Conservation (phyloP, 164 flowering plant genomes). For the Stephania cephalantha region DNA sequence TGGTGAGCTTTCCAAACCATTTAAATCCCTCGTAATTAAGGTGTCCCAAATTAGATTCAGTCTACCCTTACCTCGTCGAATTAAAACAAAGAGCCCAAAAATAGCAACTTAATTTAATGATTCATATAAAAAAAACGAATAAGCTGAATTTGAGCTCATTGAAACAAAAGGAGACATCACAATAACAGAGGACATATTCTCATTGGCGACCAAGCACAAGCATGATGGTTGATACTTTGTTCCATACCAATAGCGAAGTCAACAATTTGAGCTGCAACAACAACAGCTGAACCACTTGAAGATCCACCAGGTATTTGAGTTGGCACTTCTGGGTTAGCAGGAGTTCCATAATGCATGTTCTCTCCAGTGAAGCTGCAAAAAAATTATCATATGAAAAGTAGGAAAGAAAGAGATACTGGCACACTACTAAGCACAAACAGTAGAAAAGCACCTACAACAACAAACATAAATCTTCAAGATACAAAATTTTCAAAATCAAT, state of each 20-base stretch:
- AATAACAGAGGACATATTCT: neutral
- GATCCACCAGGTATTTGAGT: conserved; percentile 85
- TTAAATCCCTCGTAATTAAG: too few relatives aligned
- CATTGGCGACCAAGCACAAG: neutral
- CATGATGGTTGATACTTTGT: conserved; percentile 1
- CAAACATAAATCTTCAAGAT: neutral
- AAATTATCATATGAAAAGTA: neutral
- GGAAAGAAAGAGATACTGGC: neutral
- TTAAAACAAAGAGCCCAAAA: too few relatives aligned
- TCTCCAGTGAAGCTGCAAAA: conserved; percentile 71
- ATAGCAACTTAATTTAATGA: neutral
- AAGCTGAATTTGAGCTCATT: neutral
- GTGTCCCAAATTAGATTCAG: too few relatives aligned
- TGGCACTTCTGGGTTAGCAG: conserved; percentile 65
- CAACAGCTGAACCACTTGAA: conserved; percentile 97
- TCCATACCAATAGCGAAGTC: conserved; percentile 82
- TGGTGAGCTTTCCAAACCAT: too few relatives aligned
- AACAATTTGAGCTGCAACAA: conserved; percentile 88
- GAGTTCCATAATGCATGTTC: conserved; percentile 80
- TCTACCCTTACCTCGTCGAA: too few relatives aligned
- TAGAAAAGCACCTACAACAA: neutral
- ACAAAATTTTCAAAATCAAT: neutral
- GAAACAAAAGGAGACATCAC: neutral
- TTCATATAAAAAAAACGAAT: neutral
- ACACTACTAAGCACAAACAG: neutral